phyloP scores from a whole-genome alignment of 208 protist genomes.

The Sergeia podlipaevii region DNA sequence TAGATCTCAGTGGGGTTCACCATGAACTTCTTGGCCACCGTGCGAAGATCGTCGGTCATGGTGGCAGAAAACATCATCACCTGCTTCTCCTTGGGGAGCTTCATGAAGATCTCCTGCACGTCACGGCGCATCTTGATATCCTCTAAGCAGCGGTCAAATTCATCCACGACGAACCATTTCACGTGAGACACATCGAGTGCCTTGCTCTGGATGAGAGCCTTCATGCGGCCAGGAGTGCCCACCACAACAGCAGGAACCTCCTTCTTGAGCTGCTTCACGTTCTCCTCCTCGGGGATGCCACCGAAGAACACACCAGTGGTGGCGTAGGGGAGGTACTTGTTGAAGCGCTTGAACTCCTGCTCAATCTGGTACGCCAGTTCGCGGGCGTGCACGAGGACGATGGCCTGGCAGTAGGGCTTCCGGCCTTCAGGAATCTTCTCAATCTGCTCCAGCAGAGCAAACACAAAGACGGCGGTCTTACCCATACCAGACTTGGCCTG shows the following conservation, averaged over 20 bases:
- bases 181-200: constrained; percentile 93
- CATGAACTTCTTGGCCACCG: constrained; percentile 98
- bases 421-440: constrained; percentile 82
- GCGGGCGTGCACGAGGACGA: constrained; percentile 97
- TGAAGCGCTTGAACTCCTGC: constrained; percentile 98
- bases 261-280: constrained; percentile 84
- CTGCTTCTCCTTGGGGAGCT: constrained; percentile 97
- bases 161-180: constrained; percentile 99
- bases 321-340: constrained; percentile 94
- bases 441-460: constrained; percentile 97
- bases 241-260: constrained; percentile 96
- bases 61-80: constrained; percentile 99
- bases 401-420: constrained; percentile 81
- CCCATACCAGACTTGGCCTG: constrained; percentile 99
- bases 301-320: constrained; percentile 97
- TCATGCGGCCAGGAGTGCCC: constrained; percentile 97
- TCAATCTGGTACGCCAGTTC: constrained; percentile 99
- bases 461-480: constrained; percentile 99
- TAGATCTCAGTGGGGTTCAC: constrained; percentile 95
- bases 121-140: constrained; percentile 94
- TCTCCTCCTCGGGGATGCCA: constrained; percentile 91
- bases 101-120: constrained; percentile 98
- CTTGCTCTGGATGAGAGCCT: constrained; percentile 89
- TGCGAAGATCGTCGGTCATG: constrained; percentile 94
- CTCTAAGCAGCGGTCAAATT: constrained; percentile 99